phyloP scores from a whole-genome alignment of 768 basidiomycete species.

The Auricularia cornea region DNA sequence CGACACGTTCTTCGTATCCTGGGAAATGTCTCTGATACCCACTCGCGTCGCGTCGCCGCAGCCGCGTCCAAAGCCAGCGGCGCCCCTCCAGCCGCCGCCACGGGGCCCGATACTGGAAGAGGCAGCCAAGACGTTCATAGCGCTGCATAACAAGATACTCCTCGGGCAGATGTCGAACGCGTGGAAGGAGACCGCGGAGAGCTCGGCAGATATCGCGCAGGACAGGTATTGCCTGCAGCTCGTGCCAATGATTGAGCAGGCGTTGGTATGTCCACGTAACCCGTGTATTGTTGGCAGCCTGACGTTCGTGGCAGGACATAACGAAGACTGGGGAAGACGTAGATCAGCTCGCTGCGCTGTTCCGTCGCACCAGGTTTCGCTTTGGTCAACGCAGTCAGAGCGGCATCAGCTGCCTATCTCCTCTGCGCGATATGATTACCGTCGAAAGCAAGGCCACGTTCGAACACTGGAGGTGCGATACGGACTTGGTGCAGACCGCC shows the following conservation, averaged over 20 bases:
- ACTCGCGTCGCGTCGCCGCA: neutral
- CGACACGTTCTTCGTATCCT: constrained; percentile 15
- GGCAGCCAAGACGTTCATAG: constrained; percentile 12
- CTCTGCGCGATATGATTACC: neutral
- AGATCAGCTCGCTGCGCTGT: neutral
- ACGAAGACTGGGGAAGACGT: neutral
- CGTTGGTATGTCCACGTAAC: constrained; percentile 8
- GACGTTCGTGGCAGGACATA: neutral
- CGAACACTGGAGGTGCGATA: neutral
- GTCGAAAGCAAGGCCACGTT: neutral
- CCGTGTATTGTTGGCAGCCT: neutral
- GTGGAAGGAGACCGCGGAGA: constrained; percentile 11
- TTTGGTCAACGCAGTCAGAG: neutral
- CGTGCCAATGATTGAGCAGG: constrained; percentile 12
- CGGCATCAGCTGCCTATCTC: neutral
- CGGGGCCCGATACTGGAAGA: constrained; percentile 7
- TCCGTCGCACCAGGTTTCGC: neutral
- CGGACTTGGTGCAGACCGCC: neutral
- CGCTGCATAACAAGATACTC: constrained; percentile 11
- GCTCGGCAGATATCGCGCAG: constrained; percentile 9
- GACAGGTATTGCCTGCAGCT: constrained; percentile 6
- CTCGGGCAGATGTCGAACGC: constrained; percentile 14
- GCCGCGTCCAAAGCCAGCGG: neutral
- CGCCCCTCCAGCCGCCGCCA: neutral
- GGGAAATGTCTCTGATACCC: constrained; percentile 14